Base-by-base conservation (phyloP, 2,329 filamentous ascomycete genomes). In the Aspergillus hortae region DNA sequence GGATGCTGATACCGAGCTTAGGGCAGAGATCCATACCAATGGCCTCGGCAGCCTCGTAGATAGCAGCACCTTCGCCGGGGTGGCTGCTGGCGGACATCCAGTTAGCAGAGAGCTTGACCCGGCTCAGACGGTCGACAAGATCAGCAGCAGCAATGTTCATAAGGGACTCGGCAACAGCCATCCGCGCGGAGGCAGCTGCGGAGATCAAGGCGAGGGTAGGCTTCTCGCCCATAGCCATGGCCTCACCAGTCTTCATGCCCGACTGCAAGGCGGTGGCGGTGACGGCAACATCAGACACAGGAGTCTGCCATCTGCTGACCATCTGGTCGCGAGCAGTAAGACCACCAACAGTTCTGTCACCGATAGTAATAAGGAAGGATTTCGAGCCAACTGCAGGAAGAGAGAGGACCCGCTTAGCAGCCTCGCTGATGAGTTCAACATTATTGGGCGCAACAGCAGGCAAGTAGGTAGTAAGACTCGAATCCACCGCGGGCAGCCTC, bases 51-150 rank as follows among this genome's bases (percentile, higher is more conserved):
- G 92, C 94, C 71, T 96, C 90, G 65, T 96, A 97, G 30, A 97
- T 80, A 14, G 87, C 90, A 36, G 92, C 92, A 38, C 90, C 92
- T 72, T 99, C 94, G 44, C 94, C 94, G 19, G 89, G 87, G 69
- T 96, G 91, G 67, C 86, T 91, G 55, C 92, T 89, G n/a, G 92
- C 92, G 3, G 91, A 92, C 94, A 97, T 97, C 92, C 92, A 99
- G 75, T 99, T 97, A 46, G 92, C 92, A 3, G 92, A 96, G 9
- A 97, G 82, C 68, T 92, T 88, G 56, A 97, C 86, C 41, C 89
- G 85, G 54, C 82, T 82, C 47, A 97, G 77, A 49, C 89, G 85
- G 43, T 87, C 88, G 51, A 86, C 81, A 19, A 87, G 74, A 67
- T 88, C 80, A 17, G 87, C 89, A 50, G 94, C 94, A 35, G 89